These are phyloP conservation scores for Poronia punctata DNA, from an alignment of 495 filamentous ascomycete genomes.

Conservation along the genomic window DNA sequence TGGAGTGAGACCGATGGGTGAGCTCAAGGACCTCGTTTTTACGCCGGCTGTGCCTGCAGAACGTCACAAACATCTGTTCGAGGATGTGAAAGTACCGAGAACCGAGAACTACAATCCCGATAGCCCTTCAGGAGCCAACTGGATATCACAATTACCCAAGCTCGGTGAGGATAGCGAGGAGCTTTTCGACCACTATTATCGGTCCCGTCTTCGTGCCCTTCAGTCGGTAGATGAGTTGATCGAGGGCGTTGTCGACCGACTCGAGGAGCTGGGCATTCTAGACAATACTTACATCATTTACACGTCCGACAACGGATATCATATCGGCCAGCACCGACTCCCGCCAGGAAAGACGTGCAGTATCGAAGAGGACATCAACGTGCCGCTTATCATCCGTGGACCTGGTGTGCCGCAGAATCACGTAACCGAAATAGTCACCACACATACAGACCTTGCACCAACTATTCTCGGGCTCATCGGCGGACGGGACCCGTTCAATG, in stretches of 20 bases:
- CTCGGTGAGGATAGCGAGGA: slow-evolving; percentile 39
- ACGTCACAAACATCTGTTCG: slow-evolving; percentile 26
- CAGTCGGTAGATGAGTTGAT: slow-evolving; percentile 55
- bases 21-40: too few species aligned
- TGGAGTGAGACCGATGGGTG: too few species aligned
- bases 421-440: not conserved
- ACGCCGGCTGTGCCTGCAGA: slow-evolving; percentile 30
- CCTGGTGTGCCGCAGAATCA: slow-evolving; percentile 33
- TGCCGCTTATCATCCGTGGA: slow-evolving; percentile 47
- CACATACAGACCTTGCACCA: slow-evolving; percentile 6
- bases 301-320: slow-evolving; percentile 55
- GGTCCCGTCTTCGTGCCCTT: slow-evolving; percentile 43
- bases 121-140: too few species aligned
- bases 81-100: slow-evolving; percentile 14
- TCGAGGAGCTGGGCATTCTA: slow-evolving; percentile 38
- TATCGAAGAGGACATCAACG: slow-evolving; percentile 53
- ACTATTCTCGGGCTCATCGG: slow-evolving; percentile 7
- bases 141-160: slow-evolving; percentile 39
- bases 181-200: slow-evolving; percentile 37
- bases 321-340: slow-evolving; percentile 54
- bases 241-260: slow-evolving; percentile 35
- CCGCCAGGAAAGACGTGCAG: slow-evolving; percentile 51
- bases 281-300: slow-evolving; percentile 51
- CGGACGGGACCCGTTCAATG: not conserved
- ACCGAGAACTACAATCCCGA: slow-evolving; percentile 1